Evolutionary conservation across 768 basidiomycete genomes (phyloP), one percentile per base, ranked within the genome.

Genomic region (Mrakia frigida): DNA sequence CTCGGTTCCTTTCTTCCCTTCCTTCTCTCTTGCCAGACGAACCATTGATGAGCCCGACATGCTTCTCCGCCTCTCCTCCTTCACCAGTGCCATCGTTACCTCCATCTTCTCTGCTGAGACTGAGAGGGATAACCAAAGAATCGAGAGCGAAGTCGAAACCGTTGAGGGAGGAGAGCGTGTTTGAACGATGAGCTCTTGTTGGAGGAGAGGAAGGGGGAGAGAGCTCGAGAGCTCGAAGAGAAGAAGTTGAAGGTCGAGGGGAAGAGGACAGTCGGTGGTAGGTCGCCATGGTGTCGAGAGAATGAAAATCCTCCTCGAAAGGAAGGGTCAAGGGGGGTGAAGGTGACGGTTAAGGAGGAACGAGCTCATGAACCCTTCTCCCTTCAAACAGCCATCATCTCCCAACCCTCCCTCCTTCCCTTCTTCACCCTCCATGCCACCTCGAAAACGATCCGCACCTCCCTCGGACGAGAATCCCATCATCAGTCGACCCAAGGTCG

Each of bases 11-110:
- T 37, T 16, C 31, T 70, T 25, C n/a, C 43, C 7, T 52, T 11
- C 52, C 2, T 53, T 18, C 28, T 25, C 23, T 56, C n/a, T 56
- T 28, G 9, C 59, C 39, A 33, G 25, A 67, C 73, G n/a, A 23
- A 75, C 74, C 74, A 53, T 75, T 69, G n/a, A 69, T 31, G 52
- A 75, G 52, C 16, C 74, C 74, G 18, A 75, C 37, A 53, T 75
- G 50, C 35, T 53, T 52, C 28, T 59, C 74, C 16, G 3, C 53
- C 33, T 33, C 67, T 11, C 37, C 53, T 25, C 37, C 25, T 46
- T 7, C 60, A 0, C 39, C 53, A 21, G 6, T 14, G 9, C 18
- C 74, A 56, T 75, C 60, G 6, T 33, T 18, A 5, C 7, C 46
- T 0, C 50, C 60, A 25, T 53, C 35, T 11, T 56, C 67, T 1